Evolutionary conservation across 139 green algal genomes (phyloP).

Genomic region (Tetradesmus obliquus): DNA sequence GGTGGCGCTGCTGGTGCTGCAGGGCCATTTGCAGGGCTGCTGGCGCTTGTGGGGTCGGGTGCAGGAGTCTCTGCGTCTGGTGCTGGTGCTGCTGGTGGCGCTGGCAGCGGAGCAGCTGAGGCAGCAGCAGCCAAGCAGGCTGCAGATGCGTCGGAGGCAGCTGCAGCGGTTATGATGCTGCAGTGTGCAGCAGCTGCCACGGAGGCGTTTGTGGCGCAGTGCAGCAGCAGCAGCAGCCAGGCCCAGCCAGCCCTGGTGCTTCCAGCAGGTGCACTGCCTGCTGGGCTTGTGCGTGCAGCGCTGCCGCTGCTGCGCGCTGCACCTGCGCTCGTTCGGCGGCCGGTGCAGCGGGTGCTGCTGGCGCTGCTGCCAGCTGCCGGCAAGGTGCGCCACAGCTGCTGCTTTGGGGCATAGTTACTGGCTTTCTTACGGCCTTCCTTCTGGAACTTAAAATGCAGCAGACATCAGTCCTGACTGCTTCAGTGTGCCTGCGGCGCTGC

Average conservation of each 20-base stretch:
- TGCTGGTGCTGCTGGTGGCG: not conserved
- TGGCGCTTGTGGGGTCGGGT: not conserved
- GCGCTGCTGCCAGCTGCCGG: slow-evolving; percentile 21
- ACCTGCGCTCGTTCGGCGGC: not conserved
- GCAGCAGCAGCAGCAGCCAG: not conserved
- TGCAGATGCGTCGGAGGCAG: not conserved
- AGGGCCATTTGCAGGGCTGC: not conserved
- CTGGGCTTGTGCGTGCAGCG: slow-evolving; percentile 5
- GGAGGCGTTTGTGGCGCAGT: slow-evolving; percentile 8
- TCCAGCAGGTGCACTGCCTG: slow-evolving; percentile 29
- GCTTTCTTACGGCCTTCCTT: too few species aligned
- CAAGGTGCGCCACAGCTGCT: slow-evolving; percentile 10
- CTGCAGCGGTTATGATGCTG: slow-evolving; percentile 27
- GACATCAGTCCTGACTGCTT: too few species aligned
- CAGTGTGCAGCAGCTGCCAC: slow-evolving; percentile 30
- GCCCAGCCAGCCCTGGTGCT: not conserved
- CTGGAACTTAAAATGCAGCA: too few species aligned
- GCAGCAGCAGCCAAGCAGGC: slow-evolving; percentile 3
- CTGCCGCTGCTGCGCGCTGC: not conserved
- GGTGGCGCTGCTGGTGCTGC: not conserved
- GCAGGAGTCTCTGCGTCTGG: not conserved
- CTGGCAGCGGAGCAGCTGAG: not conserved
- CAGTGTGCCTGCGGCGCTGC: too few species aligned
- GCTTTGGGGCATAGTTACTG: not conserved
- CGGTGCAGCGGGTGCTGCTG: slow-evolving; percentile 19